Evolutionary conservation across 345 rosid species (phyloP), one percentile per base, ranked within the genome.

Genomic region (Ricinus communis): DNA sequence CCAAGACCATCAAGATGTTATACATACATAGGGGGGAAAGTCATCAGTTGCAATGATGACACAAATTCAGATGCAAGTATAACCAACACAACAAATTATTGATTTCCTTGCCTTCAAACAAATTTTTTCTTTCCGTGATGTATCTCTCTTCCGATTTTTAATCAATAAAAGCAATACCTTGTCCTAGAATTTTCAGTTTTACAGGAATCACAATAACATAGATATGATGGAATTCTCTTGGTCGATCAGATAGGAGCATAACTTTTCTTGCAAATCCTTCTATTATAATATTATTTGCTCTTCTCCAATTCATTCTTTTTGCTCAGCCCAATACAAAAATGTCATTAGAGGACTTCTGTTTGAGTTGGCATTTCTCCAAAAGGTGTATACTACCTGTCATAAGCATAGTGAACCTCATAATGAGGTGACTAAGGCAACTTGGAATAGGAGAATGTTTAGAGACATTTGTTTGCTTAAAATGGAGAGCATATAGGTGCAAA

Each of bases 51-150:
- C 56, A 55, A 54, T 41, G 61, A 54, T 10, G 63, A 33, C 13
- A 27, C 25, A 68, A 53, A 51, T 52, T 43, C 45, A 53, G 11
- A 61, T 24, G 58, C 36, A 72, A 72, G 31, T 22, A 56, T 43
- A 55, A 41, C 40, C 51, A 65, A 9, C 56, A 28, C 8, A 47
- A 36, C 19, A 45, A n/a, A 49, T 64, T 46, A 25, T 38, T 49
- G 38, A 49, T 47, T 24, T 41, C 22, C 31, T 22, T 28, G 25
- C 13, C 30, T 8, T 41, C 31, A 62, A 22, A 41, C n/a, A n/a
- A 24, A 25, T 22, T 21, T 25, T 62, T 40, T 41, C 66, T 62
- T 45, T 22, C 47, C 63, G 18, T 61, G 22, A 10, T 19, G 14
- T 4, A 3, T 21, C 25, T 18, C 10, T 16, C 15, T n/a, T 10